Percentiles rank a stretch among this genome's conserved stretches.
These are phyloP conservation scores for Pseudogymnoascus sp. DNA, from an alignment of 2,329 filamentous ascomycete species.

Conservation along the genomic window DNA sequence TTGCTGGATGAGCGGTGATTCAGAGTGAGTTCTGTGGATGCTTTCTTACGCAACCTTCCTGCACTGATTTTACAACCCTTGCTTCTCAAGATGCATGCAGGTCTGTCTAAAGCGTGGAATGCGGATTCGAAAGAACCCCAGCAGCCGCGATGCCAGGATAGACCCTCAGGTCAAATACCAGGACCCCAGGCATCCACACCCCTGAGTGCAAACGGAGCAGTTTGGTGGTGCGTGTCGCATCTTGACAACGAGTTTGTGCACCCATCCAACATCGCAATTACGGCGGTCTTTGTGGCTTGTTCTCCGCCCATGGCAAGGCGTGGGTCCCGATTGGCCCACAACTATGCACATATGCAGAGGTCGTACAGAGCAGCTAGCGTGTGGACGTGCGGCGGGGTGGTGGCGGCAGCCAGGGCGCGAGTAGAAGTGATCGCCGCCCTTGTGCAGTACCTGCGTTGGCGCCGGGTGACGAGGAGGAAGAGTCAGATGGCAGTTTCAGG, in stretches of 20 bases:
- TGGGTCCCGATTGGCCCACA: background rate
- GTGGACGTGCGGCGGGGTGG: conserved; percentile 1
- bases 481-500: background rate
- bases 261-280: conserved; percentile 8
- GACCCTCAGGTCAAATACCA: background rate
- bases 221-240: background rate
- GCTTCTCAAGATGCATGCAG: background rate
- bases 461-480: background rate
- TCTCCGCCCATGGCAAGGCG: background rate
- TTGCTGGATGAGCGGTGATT: conserved; percentile 6
- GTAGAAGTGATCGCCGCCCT: background rate
- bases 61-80: background rate
- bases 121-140: conserved; percentile 2
- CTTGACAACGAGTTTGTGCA: background rate
- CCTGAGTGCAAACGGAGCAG: background rate
- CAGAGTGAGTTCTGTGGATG: background rate
- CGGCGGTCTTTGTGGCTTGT: background rate
- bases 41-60: conserved; percentile 7
- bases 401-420: background rate
- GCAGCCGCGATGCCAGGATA: conserved; percentile 4
- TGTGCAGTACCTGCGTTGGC: conserved; percentile 4
- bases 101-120: background rate
- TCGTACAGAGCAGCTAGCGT: background rate
- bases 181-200: background rate
- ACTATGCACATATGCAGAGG: background rate